These are phyloP conservation scores for Verticillium klebahnii DNA, from an alignment of 2,329 filamentous ascomycete species.

Conservation along the genomic window DNA sequence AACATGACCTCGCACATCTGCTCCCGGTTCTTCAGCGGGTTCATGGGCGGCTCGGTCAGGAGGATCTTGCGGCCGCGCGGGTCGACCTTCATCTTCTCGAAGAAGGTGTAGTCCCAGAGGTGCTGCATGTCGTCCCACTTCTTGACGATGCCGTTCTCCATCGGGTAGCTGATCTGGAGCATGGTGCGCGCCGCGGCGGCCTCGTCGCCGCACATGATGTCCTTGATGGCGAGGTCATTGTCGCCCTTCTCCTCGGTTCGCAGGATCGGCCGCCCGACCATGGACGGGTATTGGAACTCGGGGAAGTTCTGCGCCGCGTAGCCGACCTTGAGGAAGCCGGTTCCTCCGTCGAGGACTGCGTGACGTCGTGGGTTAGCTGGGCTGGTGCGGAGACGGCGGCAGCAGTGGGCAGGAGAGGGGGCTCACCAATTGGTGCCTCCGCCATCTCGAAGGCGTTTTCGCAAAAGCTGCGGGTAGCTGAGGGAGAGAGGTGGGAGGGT, in stretches of 20 bases:
- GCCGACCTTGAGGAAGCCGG: slow-evolving; percentile 98
- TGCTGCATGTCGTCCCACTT: slow-evolving; percentile 99
- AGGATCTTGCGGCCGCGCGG: slow-evolving; percentile 92
- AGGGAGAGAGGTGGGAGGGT: background rate
- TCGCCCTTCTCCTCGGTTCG: slow-evolving; percentile 81
- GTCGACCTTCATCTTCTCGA: slow-evolving; percentile 93
- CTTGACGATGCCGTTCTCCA: slow-evolving; percentile 99
- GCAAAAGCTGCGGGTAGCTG: background rate
- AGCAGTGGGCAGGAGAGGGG: slow-evolving; percentile 4
- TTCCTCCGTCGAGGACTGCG: slow-evolving; percentile 96
- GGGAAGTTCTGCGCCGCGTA: slow-evolving; percentile 99
- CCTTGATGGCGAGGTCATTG: slow-evolving; percentile 70
- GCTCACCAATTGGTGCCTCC: slow-evolving; percentile 50
- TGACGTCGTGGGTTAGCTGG: slow-evolving; percentile 5
- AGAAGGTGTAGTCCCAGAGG: slow-evolving; percentile 98
- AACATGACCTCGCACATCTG: slow-evolving; percentile 99
- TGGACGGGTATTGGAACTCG: slow-evolving; percentile 96
- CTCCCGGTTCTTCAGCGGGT: slow-evolving; percentile 93
- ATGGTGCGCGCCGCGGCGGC: slow-evolving; percentile 92
- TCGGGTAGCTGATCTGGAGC: slow-evolving; percentile 98
- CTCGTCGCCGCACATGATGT: slow-evolving; percentile 99
- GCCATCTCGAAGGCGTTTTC: slow-evolving; percentile 35
- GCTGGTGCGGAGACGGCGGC: slow-evolving; percentile 1
- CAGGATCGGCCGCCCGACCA: slow-evolving; percentile 95
- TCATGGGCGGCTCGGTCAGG: slow-evolving; percentile 95